These are phyloP conservation scores for Termitomyces sp. DNA, from an alignment of 768 basidiomycete species.

Conservation along the genomic window DNA sequence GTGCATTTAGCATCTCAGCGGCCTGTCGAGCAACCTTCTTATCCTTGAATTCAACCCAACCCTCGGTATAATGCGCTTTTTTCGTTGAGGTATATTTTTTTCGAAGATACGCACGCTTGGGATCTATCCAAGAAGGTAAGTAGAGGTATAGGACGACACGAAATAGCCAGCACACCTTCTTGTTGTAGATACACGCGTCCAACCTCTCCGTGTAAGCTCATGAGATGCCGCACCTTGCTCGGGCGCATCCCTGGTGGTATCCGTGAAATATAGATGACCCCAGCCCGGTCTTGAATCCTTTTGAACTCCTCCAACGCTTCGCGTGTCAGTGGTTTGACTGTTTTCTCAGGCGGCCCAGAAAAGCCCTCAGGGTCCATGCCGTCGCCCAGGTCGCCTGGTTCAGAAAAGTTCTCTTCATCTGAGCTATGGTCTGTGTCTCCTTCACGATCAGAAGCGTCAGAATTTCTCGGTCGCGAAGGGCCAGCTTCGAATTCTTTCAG, in stretches of 20 bases:
- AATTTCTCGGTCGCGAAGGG: conserved; percentile 9
- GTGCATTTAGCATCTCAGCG: conserved; percentile 94
- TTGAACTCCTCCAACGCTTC: conserved; percentile 78
- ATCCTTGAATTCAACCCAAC: conserved; percentile 98
- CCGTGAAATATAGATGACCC: conserved; percentile 91
- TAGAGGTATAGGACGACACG: too few relatives aligned
- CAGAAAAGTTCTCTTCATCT: conserved; percentile 24
- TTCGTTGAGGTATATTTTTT: conserved; percentile 81
- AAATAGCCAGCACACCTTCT: conserved; percentile 61
- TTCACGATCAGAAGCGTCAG: conserved; percentile 20
- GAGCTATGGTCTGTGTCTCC: conserved; percentile 24
- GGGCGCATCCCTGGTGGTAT: conserved; percentile 99
- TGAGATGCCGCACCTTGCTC: conserved; percentile 89
- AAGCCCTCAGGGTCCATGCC: conserved; percentile 64
- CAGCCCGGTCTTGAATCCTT: conserved; percentile 70
- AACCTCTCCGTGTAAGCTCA: conserved; percentile 86
- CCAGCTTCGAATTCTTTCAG: conserved; percentile 16
- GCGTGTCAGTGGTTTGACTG: conserved; percentile 70
- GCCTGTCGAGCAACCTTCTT: conserved; percentile 88
- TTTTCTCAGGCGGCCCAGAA: conserved; percentile 52
- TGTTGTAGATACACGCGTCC: conserved; percentile 92
- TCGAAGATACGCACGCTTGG: conserved; percentile 84
- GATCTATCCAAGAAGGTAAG: conserved; percentile 44
- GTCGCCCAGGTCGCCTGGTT: conserved; percentile 30
- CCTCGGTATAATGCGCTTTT: conserved; percentile 89